Base-by-base conservation (phyloP, 2,329 filamentous ascomycete species). In the Chrysoporthe austroafricana region DNA sequence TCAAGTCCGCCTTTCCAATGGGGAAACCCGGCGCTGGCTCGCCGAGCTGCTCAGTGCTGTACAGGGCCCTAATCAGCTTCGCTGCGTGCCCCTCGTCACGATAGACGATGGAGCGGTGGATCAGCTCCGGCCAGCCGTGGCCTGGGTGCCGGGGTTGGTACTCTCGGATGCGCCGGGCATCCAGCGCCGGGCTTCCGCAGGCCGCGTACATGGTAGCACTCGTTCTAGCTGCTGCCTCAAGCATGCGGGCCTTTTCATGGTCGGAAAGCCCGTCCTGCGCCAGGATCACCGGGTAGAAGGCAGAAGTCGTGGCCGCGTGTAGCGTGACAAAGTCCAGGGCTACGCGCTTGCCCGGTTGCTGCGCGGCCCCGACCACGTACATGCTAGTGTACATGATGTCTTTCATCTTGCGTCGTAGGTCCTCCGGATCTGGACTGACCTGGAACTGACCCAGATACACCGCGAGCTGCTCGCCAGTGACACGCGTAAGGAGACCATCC, bases 241-340 rank as follows among this genome's bases (percentile, higher is more conserved):
- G 77, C 0, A 93, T 77, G 4, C 88, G 84, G 32, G 80, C 77
- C 71, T 88, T 88, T 62, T 78, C 74, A n/a, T 70, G 74, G 2
- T 76, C 34, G 7, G 54, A 50, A 64, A 79, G 74, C 77, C 77
- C 79, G 4, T 62, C 21, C 52, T 32, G 52, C 13, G 52, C 52
- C 52, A 56, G 52, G 13, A 56, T 32, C 9, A 8, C 73, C 36
- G 76, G 69, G 70, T 77, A 77, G 62, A 80, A 72, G 64, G 65
- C 70, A 66, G 71, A 72, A n/a, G 75, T 79, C 7, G 79, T 75
- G 57, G 52, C 26, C 26, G 26, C 64, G 70, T 80, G 78, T 74
- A 77, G 73, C n/a, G 66, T 62, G 80, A 86, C 91, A 77, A 93
- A 93, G 76, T 93, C 90, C 72, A 91, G 83, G 73, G 88, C 91